phyloP scores from a whole-genome alignment of 148 eudicot species.

The Cornus florida region DNA sequence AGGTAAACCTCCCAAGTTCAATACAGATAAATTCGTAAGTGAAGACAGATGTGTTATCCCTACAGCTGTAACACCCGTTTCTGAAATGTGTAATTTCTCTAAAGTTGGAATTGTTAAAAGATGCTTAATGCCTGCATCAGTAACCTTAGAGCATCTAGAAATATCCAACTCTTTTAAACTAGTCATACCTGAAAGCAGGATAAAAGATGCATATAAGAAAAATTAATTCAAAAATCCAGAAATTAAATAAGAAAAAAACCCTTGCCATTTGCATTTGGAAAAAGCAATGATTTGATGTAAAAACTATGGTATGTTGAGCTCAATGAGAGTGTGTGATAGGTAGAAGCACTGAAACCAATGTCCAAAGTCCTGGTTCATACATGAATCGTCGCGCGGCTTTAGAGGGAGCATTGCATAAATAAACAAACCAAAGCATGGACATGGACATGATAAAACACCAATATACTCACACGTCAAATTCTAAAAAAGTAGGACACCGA shows the following conservation, averaged over 20 bases:
- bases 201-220: background rate
- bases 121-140: conserved; percentile 76
- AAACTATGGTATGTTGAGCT: background rate
- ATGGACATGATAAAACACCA: no score
- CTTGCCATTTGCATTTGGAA: background rate
- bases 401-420: background rate
- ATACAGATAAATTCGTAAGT: conserved; percentile 45
- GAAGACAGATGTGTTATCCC: conserved; percentile 62
- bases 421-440: no score
- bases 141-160: conserved; percentile 74
- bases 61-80: conserved; percentile 70
- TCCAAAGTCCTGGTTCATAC: background rate
- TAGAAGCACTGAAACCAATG: background rate
- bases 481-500: no score
- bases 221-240: background rate
- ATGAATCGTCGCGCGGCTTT: background rate
- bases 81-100: conserved; percentile 65
- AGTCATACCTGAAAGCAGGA: conserved; percentile 55
- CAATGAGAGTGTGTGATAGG: no score
- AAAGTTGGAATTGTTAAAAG: conserved; percentile 56
- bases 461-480: no score
- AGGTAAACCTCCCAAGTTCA: conserved; percentile 88
- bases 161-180: conserved; percentile 73
- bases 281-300: background rate
- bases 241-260: background rate